Evolutionary conservation across 345 rosid species (phyloP), one percentile per base, ranked within the genome.

Genomic region (Arabidopsis suecica): DNA sequence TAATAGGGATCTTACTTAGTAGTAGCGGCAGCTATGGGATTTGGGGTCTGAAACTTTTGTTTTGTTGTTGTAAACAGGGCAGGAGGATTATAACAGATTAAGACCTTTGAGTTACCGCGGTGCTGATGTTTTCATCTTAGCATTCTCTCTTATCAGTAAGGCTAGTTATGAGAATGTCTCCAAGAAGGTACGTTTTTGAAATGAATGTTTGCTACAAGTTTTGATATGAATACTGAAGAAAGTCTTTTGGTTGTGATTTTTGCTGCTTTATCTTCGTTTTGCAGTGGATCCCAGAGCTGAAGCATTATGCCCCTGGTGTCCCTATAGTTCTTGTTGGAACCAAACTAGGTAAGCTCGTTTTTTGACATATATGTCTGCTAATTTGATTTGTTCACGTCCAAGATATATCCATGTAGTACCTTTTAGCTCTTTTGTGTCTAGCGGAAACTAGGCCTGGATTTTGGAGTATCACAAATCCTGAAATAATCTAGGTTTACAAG

Each of bases 201-300:
- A 33, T 32, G 54, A 25, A 0, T 16, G 22, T 50, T 51, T 37
- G 18, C 20, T 65, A 1, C 0, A n/a, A 41, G 14, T 28, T 47
- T 65, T 40, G 1, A 38, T 9, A 33, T 32, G 47, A 18, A n/a
- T 10, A 11, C 9, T 38, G n/a, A 6, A 30, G 32, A 14, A 5
- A 23, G 11, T 57, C 5, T 1, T 33, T 22, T 65, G 57, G 48
- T 51, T 59, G 44, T 65, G 25, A 36, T 49, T 59, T 50, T 5
- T 18, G 64, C 6, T 54, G 59, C 13, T 54, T 28, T 42, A 20
- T 51, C 7, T 78, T 61, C 48, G 47, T 4, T 63, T 79, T 82
- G n/a, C 86, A 90, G 98, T 94, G 98, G 98, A 91, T 94, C 78
- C 97, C 98, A 1, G 98, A 94, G 84, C 78, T 91, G 82, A 88